Evolutionary conservation across 441 rosid genomes (phyloP).

Genomic region (Dalechampia spathulata): DNA sequence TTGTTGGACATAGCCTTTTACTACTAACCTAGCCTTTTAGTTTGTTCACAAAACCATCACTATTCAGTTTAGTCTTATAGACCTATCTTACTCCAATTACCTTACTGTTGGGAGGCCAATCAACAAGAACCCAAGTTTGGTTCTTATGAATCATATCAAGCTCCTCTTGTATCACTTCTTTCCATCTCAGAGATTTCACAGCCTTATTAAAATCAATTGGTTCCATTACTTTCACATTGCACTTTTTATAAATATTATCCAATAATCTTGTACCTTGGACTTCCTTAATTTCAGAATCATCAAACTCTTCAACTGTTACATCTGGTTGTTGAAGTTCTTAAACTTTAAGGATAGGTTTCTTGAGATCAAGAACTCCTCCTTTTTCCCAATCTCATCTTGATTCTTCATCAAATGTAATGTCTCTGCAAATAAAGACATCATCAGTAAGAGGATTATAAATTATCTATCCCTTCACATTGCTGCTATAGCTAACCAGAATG

Average conservation of each 20-base stretch:
- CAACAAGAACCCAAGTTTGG: not conserved
- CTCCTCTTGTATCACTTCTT: not conserved
- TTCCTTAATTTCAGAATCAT: no score
- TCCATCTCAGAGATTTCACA: not conserved
- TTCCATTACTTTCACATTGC: not conserved
- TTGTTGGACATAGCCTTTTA: not conserved
- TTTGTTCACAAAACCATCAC: not conserved
- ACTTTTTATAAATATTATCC: not conserved
- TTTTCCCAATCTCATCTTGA: not conserved
- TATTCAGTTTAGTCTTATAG: not conserved
- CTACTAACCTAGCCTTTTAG: not conserved
- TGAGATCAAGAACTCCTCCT: not conserved
- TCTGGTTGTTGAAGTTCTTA: not conserved
- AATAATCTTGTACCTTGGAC: no score
- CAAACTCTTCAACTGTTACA: no score
- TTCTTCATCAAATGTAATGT: no score
- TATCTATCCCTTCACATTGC: not conserved
- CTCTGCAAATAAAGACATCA: not conserved
- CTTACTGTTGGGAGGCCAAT: not conserved
- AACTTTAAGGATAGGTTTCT: no score
- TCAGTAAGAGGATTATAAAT: not conserved
- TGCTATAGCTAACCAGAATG: not conserved
- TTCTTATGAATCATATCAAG: not conserved
- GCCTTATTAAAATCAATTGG: not conserved
- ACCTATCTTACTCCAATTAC: not conserved